Evolutionary conservation across 257 asterid species (phyloP).

Genomic region (Lavandula angustifolia): DNA sequence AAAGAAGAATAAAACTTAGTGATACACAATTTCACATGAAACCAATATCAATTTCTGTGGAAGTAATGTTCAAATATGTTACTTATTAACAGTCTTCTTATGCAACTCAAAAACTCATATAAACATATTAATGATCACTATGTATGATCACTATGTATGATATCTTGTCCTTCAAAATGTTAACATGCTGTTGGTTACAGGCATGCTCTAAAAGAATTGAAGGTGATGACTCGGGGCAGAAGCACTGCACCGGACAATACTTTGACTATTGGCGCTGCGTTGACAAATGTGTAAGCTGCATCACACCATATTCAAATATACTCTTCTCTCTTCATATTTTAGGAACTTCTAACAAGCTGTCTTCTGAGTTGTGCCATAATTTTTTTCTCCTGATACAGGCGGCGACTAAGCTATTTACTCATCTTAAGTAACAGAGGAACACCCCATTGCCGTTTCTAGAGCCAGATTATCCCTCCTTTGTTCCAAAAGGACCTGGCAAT

Average conservation of each 20-base stretch:
- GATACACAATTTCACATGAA: too few species aligned
- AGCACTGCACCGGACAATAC: slow-evolving; percentile 46
- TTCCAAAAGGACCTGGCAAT: slow-evolving; percentile 17
- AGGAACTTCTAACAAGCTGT: too few species aligned
- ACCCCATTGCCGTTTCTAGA: slow-evolving; percentile 22
- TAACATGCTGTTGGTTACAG: slow-evolving; percentile 5
- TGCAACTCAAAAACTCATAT: too few species aligned
- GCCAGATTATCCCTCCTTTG: slow-evolving; percentile 22
- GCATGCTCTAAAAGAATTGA: slow-evolving; percentile 34
- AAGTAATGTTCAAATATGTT: too few species aligned
- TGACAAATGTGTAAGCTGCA: slow-evolving; percentile 34
- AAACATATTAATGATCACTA: too few species aligned
- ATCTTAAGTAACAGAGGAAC: slow-evolving; percentile 49
- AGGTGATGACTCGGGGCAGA: slow-evolving; percentile 37
- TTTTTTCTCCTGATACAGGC: slow-evolving; percentile 32
- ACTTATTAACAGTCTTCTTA: too few species aligned
- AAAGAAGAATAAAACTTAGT: too few species aligned
- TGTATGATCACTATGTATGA: too few species aligned
- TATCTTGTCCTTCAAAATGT: background rate
- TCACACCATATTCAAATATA: background rate
- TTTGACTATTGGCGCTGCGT: slow-evolving; percentile 41
- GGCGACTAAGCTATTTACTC: slow-evolving; percentile 48
- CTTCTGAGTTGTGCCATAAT: slow-evolving; percentile 20
- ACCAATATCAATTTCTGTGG: too few species aligned
- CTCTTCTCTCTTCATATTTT: too few species aligned